These are phyloP conservation scores for Pterocarpus macrocarpus DNA, from an alignment of 306 rosid species.

Conservation along the genomic window DNA sequence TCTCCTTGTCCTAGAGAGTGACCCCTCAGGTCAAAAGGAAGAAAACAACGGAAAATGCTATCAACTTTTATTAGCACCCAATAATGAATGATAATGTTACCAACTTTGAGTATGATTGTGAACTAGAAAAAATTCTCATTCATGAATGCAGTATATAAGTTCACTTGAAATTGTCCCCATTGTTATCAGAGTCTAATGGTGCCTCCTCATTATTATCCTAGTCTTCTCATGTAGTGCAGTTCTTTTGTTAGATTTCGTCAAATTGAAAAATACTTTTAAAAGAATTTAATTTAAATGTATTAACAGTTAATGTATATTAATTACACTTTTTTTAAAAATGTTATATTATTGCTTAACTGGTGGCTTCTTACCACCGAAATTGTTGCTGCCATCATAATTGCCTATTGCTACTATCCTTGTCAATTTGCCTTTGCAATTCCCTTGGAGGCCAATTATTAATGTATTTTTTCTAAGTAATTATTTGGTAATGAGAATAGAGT, in stretches of 20 bases:
- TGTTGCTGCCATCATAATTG: neutral
- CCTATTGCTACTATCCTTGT: neutral
- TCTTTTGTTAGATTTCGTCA: neutral
- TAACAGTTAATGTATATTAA: too few relatives aligned
- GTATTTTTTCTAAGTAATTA: too few relatives aligned
- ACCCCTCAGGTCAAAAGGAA: constrained; percentile 20
- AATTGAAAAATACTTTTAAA: neutral
- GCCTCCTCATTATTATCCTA: neutral
- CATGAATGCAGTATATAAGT: neutral
- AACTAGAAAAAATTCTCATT: neutral
- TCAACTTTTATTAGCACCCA: constrained; percentile 20
- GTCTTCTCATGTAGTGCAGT: neutral
- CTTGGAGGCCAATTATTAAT: neutral
- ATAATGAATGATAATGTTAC: constrained; percentile 13
- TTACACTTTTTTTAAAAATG: too few relatives aligned
- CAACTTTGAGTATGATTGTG: neutral
- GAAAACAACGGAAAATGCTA: neutral
- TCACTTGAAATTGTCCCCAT: neutral
- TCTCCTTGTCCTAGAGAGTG: constrained; percentile 37
- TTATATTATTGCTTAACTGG: neutral
- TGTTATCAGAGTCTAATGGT: neutral
- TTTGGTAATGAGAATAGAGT: neutral
- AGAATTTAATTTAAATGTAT: neutral
- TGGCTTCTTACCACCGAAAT: neutral
- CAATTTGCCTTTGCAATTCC: neutral